Conservation (phyloP, 306 rosid genomes). For the Dalbergia cochinchinensis region DNA sequence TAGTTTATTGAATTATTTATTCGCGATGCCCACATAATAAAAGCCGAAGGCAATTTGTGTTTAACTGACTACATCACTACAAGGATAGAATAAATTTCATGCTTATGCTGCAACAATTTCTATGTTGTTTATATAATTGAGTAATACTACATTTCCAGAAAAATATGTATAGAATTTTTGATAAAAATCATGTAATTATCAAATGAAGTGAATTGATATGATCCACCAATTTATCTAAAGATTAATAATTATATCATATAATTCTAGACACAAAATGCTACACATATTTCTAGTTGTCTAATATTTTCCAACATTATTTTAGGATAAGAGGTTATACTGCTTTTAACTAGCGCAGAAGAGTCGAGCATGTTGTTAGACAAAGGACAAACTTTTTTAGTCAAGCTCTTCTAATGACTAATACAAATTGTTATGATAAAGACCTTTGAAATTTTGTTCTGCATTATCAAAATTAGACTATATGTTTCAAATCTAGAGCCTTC, state of each 20-base stretch:
- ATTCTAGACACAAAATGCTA: too few relatives aligned
- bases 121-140: not conserved
- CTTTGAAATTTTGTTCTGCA: constrained; percentile 5
- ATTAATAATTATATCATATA: too few relatives aligned
- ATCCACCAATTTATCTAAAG: too few relatives aligned
- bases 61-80: not conserved
- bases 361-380: not conserved
- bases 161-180: too few relatives aligned
- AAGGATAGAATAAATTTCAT: not conserved
- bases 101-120: not conserved
- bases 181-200: too few relatives aligned
- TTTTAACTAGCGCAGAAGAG: not conserved
- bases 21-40: not conserved
- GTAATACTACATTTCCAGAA: too few relatives aligned
- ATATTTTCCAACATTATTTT: too few relatives aligned
- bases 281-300: too few relatives aligned
- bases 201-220: too few relatives aligned
- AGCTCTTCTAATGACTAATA: not conserved
- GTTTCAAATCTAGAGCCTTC: constrained; percentile 1
- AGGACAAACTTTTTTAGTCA: not conserved
- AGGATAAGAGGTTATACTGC: not conserved
- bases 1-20: not conserved
- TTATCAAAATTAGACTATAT: not conserved
- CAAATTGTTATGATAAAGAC: not conserved
- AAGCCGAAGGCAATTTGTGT: not conserved